These are phyloP conservation scores for Sporisorium reilianum DNA, from an alignment of 1,284 basidiomycete genomes.

Conservation along the genomic window DNA sequence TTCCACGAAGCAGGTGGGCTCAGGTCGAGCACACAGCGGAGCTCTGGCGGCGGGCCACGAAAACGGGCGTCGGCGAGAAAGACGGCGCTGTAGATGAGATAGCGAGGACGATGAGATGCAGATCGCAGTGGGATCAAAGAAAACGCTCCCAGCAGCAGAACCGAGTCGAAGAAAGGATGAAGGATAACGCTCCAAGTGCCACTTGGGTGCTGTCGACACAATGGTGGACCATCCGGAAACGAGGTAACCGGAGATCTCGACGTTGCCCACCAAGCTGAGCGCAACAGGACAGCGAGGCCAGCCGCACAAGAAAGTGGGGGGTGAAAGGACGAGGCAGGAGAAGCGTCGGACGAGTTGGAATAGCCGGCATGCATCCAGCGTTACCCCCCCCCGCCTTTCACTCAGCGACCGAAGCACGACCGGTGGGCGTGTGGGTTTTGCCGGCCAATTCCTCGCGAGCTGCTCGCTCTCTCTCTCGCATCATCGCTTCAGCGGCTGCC, in stretches of 20 bases:
- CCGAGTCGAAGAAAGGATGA: too few species aligned
- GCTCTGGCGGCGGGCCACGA: too few species aligned
- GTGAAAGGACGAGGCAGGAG: neutral
- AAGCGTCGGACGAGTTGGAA: neutral
- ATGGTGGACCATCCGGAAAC: neutral
- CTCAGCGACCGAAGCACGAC: constrained; percentile 8
- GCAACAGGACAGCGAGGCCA: neutral
- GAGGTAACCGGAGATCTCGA: neutral
- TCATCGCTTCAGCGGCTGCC: too few species aligned
- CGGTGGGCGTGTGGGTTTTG: neutral
- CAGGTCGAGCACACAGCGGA: too few species aligned
- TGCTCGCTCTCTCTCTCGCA: neutral
- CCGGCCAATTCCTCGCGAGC: neutral
- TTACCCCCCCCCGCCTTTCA: constrained; percentile 8
- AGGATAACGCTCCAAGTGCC: too few species aligned
- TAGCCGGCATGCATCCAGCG: neutral
- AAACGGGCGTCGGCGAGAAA: too few species aligned
- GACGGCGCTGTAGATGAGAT: too few species aligned
- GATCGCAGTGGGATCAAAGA: too few species aligned
- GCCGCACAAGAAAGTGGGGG: neutral
- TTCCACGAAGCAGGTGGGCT: too few species aligned
- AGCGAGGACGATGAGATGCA: too few species aligned
- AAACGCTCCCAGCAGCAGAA: too few species aligned
- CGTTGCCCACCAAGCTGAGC: neutral
- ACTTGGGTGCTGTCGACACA: too few species aligned